Conservation (phyloP, 108 stramenopile genomes). For the Cyclotella kingstonii region DNA sequence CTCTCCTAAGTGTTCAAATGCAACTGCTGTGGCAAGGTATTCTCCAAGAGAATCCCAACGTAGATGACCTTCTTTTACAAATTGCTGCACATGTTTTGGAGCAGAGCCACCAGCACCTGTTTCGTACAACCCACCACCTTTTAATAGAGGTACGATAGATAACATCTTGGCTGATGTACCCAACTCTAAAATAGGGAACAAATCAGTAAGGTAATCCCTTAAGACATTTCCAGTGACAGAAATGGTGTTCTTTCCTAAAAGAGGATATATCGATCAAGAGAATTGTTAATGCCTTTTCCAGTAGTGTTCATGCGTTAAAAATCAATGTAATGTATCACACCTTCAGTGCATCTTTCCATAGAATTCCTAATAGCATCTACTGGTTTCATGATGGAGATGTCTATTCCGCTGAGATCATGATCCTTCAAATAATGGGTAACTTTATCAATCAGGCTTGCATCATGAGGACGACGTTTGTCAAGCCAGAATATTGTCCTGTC, state of each 20-base stretch:
- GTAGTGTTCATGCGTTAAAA: not conserved
- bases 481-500: conserved; percentile 88
- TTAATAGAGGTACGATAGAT: conserved; percentile 90
- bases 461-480: conserved; percentile 89
- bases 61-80: conserved; percentile 87
- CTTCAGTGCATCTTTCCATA: conserved; percentile 86
- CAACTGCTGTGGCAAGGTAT: conserved; percentile 62
- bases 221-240: conserved; percentile 94
- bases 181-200: conserved; percentile 92
- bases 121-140: conserved; percentile 92
- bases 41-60: conserved; percentile 81
- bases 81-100: conserved; percentile 93
- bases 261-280: not conserved
- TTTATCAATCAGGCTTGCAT: conserved; percentile 77
- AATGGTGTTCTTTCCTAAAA: conserved; percentile 77
- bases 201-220: conserved; percentile 89
- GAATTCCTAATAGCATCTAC: conserved; percentile 82
- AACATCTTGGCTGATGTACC: conserved; percentile 95
- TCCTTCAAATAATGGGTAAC: conserved; percentile 85
- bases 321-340: not conserved
- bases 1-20: conserved; percentile 70
- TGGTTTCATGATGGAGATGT: conserved; percentile 90
- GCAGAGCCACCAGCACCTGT: conserved; percentile 94
- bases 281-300: not conserved
- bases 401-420: conserved; percentile 81